Evolutionary conservation across 2,329 filamentous ascomycete genomes (phyloP), one percentile per base, ranked within the genome.

Genomic region (Colletotrichum echinochloae): DNA sequence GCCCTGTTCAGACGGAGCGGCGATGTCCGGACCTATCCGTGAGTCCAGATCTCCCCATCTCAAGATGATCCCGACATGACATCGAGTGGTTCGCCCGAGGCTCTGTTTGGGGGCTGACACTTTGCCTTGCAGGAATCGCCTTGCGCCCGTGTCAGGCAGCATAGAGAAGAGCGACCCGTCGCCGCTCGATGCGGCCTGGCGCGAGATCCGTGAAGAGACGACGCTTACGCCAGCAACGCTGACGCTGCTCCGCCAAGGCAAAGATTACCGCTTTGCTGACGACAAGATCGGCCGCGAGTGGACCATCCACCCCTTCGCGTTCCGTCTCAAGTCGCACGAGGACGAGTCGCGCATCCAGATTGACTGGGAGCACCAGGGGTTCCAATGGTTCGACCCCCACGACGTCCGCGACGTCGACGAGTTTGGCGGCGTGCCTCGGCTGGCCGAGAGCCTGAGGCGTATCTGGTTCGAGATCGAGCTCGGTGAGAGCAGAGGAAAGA

Each of bases 141-240:
- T 89, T 60, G 89, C 88, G 0, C 88, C 90, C 1, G 86, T 92
- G 23, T 89, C 89, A 0, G 90, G 90, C 46, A 86, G 83, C 65
- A 86, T 92, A 60, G 87, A 91, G 3, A 62, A 80, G 7, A 76
- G 78, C 0, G 90, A 92, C 73, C 68, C 79, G 3, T 83, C 78
- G 28, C 86, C 90, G 0, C 77, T 89, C 7, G 80, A 83, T 3
- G 86, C 90, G 0, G 90, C 90, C 33, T 87, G 87, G 83, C 85
- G 90, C 18, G 90, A 92, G 78, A 81, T 92, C 28, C 74, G 77
- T 6, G 90, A 92, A 76, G 90, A 92, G 77, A 92, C 90, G 0
- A 82, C 81, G 1, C 82, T 92, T 16, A 85, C 83, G 0, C 73
- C 80, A 0, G 75, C 79, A 0, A 82, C 83, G 0, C 75, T 91